Conservation (phyloP, 176 grass and related monocot genomes). For the Juncus effusus region DNA sequence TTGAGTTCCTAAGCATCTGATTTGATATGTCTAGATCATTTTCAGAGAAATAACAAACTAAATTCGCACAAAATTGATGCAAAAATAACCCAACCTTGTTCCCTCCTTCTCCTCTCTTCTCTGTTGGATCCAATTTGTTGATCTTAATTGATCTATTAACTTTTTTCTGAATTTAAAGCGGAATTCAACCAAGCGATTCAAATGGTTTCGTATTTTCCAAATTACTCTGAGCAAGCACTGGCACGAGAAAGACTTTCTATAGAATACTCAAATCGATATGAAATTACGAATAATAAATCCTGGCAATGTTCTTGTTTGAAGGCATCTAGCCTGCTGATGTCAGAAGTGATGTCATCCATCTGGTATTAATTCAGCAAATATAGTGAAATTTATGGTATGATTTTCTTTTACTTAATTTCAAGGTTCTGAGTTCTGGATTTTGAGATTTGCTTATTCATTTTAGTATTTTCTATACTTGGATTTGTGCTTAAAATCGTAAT, state of each 20-base stretch:
- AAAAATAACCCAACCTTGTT: too few relatives aligned
- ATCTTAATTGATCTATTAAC: background rate
- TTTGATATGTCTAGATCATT: too few relatives aligned
- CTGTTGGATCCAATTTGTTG: too few relatives aligned
- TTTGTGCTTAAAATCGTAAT: conserved; percentile 97
- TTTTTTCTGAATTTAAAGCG: conserved; percentile 43
- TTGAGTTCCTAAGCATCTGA: conserved; percentile 73
- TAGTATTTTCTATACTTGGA: conserved; percentile 96
- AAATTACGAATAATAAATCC: conserved; percentile 93
- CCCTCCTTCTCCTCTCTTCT: too few relatives aligned
- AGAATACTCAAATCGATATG: conserved; percentile 91
- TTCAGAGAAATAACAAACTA: too few relatives aligned
- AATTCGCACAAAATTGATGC: too few relatives aligned
- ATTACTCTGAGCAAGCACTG: conserved; percentile 83
- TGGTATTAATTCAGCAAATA: conserved; percentile 50
- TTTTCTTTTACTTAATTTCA: conserved; percentile 1
- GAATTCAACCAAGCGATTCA: conserved; percentile 96
- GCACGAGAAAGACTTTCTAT: conserved; percentile 94
- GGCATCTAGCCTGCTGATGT: conserved; percentile 72
- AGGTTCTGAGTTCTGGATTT: background rate
- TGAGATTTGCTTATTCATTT: conserved; percentile 9
- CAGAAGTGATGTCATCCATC: conserved; percentile 95
- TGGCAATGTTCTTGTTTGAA: conserved; percentile 87
- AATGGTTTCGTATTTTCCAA: conserved; percentile 93
- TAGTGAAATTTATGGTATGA: too few relatives aligned